A percentile compares a stretch with the other conserved stretches of the same genome.
These are phyloP conservation scores for Persicaria tinctoria DNA, from an alignment of 148 eudicot genomes.

Conservation along the genomic window DNA sequence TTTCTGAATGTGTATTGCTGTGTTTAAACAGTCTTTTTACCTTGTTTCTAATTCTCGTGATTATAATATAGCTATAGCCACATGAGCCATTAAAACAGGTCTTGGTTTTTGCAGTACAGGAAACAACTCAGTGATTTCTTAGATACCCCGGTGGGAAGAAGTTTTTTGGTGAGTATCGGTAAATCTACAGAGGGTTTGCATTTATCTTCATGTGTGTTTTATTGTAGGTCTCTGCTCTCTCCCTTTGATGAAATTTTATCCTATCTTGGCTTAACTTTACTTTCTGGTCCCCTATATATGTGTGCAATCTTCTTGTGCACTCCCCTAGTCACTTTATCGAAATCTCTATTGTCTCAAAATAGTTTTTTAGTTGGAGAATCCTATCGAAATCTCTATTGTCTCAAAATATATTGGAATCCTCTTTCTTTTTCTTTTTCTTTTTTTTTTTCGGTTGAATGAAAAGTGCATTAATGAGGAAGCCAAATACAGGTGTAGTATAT, in stretches of 20 bases:
- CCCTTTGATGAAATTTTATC: not conserved
- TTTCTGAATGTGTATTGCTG: not conserved
- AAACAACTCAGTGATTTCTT: constrained; percentile 59
- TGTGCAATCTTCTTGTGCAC: not conserved
- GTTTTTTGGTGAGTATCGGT: constrained; percentile 48
- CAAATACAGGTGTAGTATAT: not conserved
- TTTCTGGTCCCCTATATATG: not conserved
- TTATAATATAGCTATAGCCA: not conserved
- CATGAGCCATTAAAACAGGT: not conserved
- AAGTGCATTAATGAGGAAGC: not conserved
- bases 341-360: too few relatives aligned
- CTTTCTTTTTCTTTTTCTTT: too few relatives aligned
- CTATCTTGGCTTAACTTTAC: not conserved
- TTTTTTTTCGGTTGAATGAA: too few relatives aligned
- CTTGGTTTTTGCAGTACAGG: constrained; percentile 66
- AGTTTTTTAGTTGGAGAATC: too few relatives aligned
- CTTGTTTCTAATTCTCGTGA: not conserved
- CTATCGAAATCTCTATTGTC: too few relatives aligned
- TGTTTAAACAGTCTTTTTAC: not conserved
- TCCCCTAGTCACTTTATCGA: too few relatives aligned
- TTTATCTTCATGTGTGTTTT: constrained; percentile 7
- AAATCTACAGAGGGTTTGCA: not conserved
- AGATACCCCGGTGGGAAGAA: constrained; percentile 66
- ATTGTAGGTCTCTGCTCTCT: not conserved
- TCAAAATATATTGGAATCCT: too few relatives aligned